Conservation (phyloP, 352 stramenopile species). For the Pythium periplocum region DNA sequence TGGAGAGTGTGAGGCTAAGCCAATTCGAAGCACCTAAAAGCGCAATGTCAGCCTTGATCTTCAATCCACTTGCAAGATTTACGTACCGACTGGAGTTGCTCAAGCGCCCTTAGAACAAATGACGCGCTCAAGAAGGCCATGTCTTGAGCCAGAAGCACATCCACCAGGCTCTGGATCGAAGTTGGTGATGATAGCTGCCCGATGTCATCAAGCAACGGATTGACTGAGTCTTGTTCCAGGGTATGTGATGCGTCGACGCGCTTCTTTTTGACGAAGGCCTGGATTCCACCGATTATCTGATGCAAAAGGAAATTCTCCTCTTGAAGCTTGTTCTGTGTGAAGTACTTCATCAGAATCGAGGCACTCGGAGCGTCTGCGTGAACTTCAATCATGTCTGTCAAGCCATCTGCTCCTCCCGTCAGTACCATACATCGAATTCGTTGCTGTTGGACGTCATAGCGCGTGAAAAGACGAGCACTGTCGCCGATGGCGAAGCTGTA, state of each 20-base stretch:
- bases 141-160: slow-evolving; percentile 56
- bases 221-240: slow-evolving; percentile 44
- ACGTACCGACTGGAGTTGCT: slow-evolving; percentile 46
- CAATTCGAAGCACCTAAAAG: slow-evolving; percentile 40
- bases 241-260: slow-evolving; percentile 24
- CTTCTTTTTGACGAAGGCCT: slow-evolving; percentile 72
- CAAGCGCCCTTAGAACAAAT: slow-evolving; percentile 58
- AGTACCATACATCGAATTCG: slow-evolving; percentile 54
- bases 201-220: slow-evolving; percentile 61
- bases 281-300: slow-evolving; percentile 66
- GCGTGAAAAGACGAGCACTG: slow-evolving; percentile 61
- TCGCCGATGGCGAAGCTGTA: slow-evolving; percentile 70
- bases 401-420: slow-evolving; percentile 19
- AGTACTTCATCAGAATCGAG: slow-evolving; percentile 77
- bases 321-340: slow-evolving; percentile 81
- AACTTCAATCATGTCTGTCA: slow-evolving; percentile 56
- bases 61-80: no score
- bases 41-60: neutral
- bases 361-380: slow-evolving; percentile 46
- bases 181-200: slow-evolving; percentile 50
- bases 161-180: slow-evolving; percentile 64
- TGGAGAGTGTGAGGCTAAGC: slow-evolving; percentile 49
- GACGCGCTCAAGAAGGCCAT: slow-evolving; percentile 50
- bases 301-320: slow-evolving; percentile 84
- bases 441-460: slow-evolving; percentile 28